These are phyloP conservation scores for Arthrinium phaeospermum DNA, from an alignment of 2,329 filamentous ascomycete genomes.

Conservation along the genomic window DNA sequence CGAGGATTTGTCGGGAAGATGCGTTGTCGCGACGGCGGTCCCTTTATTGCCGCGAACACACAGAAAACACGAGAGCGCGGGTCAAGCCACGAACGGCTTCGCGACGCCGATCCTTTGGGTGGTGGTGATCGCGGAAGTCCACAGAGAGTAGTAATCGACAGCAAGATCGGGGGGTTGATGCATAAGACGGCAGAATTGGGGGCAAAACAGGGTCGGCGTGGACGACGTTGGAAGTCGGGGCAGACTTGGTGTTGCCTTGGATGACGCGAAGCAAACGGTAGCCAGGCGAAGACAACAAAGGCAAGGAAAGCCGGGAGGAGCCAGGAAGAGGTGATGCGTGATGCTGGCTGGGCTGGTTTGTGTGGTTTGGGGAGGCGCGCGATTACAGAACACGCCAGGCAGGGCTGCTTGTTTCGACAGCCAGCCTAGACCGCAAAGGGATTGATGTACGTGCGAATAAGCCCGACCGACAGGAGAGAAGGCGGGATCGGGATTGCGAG, in stretches of 20 bases:
- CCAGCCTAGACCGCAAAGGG: conserved; percentile 8
- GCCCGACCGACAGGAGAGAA: background rate
- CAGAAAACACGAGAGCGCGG: conserved; percentile 11
- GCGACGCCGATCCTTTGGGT: conserved; percentile 6
- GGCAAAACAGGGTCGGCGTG: background rate
- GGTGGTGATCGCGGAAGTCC: conserved; percentile 13
- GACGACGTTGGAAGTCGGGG: background rate
- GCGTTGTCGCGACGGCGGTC: background rate
- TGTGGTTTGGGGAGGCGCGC: conserved; percentile 15
- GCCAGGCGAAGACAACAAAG: conserved; percentile 4
- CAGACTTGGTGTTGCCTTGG: background rate
- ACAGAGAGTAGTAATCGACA: background rate
- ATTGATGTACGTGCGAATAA: conserved; percentile 6
- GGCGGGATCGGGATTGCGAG: background rate
- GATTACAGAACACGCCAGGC: conserved; percentile 18
- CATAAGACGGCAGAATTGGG: conserved; percentile 8
- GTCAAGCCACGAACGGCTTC: conserved; percentile 9
- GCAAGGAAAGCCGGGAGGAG: background rate
- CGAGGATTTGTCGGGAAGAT: background rate
- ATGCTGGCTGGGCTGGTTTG: conserved; percentile 7
- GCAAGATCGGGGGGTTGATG: conserved; percentile 14
- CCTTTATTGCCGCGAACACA: background rate
- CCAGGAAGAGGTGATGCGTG: conserved; percentile 14
- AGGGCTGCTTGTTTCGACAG: conserved; percentile 16
- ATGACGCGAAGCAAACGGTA: conserved; percentile 12